These are phyloP conservation scores for Ceratorhiza oryzae-sativae DNA, from an alignment of 1,284 basidiomycete genomes.

Conservation along the genomic window DNA sequence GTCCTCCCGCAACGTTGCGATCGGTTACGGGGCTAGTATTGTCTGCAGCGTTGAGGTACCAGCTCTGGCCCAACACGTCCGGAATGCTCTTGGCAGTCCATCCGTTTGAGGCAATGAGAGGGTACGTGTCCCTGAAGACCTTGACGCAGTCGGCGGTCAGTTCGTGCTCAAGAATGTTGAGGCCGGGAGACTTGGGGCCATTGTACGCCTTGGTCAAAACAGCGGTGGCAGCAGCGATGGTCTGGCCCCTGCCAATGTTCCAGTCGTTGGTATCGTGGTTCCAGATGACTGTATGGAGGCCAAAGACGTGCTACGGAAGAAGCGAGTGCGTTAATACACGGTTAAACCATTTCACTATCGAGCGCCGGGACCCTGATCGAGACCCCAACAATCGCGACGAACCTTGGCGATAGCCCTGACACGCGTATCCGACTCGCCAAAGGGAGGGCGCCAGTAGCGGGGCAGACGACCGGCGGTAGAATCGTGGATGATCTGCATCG, in stretches of 20 bases:
- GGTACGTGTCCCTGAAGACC: constrained; percentile 73
- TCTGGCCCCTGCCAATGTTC: constrained; percentile 45
- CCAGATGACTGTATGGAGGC: constrained; percentile 76
- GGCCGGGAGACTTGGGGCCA: constrained; percentile 72
- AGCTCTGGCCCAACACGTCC: constrained; percentile 53
- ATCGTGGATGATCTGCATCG: constrained; percentile 81
- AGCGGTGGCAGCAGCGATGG: constrained; percentile 54
- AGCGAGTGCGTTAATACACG: background rate
- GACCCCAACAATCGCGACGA: background rate
- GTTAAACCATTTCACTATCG: background rate
- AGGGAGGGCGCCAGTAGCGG: constrained; percentile 78
- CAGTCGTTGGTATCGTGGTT: constrained; percentile 63
- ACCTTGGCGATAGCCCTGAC: constrained; percentile 71
- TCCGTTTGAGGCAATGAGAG: constrained; percentile 65
- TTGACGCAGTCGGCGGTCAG: constrained; percentile 66
- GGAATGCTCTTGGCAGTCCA: constrained; percentile 71
- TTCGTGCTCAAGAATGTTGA: constrained; percentile 87
- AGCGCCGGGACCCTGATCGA: background rate
- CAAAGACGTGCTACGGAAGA: constrained; percentile 62
- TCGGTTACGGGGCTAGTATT: constrained; percentile 20
- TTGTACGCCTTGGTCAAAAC: constrained; percentile 63
- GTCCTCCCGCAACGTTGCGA: background rate
- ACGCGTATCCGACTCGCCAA: constrained; percentile 76
- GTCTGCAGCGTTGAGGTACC: constrained; percentile 42
- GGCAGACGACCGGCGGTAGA: constrained; percentile 77